These are phyloP conservation scores for Fragilariopsis cylindrus DNA, from an alignment of 108 stramenopile species.

Conservation along the genomic window DNA sequence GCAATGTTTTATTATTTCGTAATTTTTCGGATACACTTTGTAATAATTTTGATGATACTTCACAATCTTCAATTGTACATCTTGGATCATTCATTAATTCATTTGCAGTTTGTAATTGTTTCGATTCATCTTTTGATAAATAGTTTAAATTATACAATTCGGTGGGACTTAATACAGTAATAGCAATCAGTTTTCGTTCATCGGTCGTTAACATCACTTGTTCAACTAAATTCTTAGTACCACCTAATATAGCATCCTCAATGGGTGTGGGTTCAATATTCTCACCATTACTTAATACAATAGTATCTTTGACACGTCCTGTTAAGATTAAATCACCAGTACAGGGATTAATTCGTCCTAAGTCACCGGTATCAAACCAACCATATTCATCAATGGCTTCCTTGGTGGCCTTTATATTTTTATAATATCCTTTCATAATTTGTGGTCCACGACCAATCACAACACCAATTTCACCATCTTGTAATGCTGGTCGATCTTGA, in stretches of 20 bases:
- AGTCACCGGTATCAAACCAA: slow-evolving; percentile 92
- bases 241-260: slow-evolving; percentile 83
- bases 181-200: slow-evolving; percentile 76
- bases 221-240: slow-evolving; percentile 64
- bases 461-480: slow-evolving; percentile 63
- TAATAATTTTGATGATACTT: slow-evolving; percentile 50
- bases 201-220: slow-evolving; percentile 94
- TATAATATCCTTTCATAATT: slow-evolving; percentile 91
- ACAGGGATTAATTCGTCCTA: slow-evolving; percentile 83
- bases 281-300: slow-evolving; percentile 91
- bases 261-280: slow-evolving; percentile 81
- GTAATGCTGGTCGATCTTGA: slow-evolving; percentile 54
- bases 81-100: slow-evolving; percentile 78
- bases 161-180: slow-evolving; percentile 75
- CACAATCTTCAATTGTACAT: slow-evolving; percentile 65
- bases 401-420: slow-evolving; percentile 79
- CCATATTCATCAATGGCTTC: slow-evolving; percentile 79
- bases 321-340: slow-evolving; percentile 90
- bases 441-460: slow-evolving; percentile 84
- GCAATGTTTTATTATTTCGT: slow-evolving; percentile 53
- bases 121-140: slow-evolving; percentile 43
- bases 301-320: slow-evolving; percentile 91
- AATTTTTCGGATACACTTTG: slow-evolving; percentile 52
- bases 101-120: slow-evolving; percentile 50
- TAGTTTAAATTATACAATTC: slow-evolving; percentile 70